Percentiles rank a stretch among this genome's conserved stretches.
These are phyloP conservation scores for Schrenkiella parvula DNA, from an alignment of 345 rosid species.

Conservation along the genomic window DNA sequence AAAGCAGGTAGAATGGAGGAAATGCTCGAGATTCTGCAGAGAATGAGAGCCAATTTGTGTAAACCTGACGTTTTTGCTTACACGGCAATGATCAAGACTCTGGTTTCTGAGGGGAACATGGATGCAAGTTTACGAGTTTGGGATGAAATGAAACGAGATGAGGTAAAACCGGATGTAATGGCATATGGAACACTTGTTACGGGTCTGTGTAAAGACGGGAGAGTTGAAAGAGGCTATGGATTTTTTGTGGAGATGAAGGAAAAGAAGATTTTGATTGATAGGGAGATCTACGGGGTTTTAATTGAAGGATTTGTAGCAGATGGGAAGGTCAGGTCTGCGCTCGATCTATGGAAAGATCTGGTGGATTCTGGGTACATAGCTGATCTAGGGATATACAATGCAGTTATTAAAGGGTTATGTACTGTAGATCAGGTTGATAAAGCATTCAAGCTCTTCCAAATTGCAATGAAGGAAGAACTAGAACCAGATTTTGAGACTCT, in stretches of 20 bases:
- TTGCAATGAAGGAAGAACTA: conserved; percentile 56
- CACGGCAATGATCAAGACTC: conserved; percentile 65
- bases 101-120: conserved; percentile 60
- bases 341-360: conserved; percentile 74
- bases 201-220: conserved; percentile 64
- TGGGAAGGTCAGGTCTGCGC: conserved; percentile 63
- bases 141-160: conserved; percentile 76
- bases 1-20: conserved; percentile 60
- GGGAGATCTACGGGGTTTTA: conserved; percentile 57
- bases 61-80: conserved; percentile 88
- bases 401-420: conserved; percentile 77
- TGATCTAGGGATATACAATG: conserved; percentile 75
- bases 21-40: conserved; percentile 55
- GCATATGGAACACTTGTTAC: conserved; percentile 63
- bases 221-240: conserved; percentile 52
- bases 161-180: conserved; percentile 77
- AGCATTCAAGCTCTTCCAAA: conserved; percentile 63
- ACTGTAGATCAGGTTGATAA: conserved; percentile 54
- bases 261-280: conserved; percentile 63
- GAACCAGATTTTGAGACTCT: conserved; percentile 63
- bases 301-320: conserved; percentile 65
- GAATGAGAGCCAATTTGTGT: conserved; percentile 65
- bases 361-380: conserved; percentile 80
- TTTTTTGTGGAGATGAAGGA: conserved; percentile 76
- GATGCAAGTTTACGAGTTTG: conserved; percentile 74